phyloP scores from a whole-genome alignment of 208 protist genomes.

The Phytomonas sp. region DNA sequence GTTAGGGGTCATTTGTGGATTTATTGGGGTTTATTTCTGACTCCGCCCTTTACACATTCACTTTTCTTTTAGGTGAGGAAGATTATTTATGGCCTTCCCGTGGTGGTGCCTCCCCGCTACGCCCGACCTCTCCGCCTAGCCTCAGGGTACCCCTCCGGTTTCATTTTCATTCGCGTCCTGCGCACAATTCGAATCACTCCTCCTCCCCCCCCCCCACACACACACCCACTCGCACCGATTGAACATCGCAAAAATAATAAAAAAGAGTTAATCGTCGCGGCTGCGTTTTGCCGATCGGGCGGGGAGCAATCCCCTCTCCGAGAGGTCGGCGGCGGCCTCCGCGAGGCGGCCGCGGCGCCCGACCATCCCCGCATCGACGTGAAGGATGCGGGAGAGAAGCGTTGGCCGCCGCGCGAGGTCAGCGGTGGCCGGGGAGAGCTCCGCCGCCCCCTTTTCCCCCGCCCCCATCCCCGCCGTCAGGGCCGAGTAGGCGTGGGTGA shows the following conservation, averaged over 20 bases:
- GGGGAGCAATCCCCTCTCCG: conserved; percentile 5
- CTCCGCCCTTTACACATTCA: too few relatives aligned
- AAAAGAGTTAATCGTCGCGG: too few relatives aligned
- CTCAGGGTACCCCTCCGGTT: too few relatives aligned
- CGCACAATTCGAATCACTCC: too few relatives aligned
- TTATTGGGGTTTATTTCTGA: background rate
- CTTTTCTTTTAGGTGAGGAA: too few relatives aligned
- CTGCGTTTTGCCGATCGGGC: background rate
- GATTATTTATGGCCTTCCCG: background rate
- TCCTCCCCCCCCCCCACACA: too few relatives aligned
- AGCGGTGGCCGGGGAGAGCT: conserved; percentile 29
- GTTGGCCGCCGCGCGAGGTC: conserved; percentile 63
- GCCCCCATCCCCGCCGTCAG: conserved; percentile 37
- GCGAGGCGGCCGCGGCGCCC: conserved; percentile 21
- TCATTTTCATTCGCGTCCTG: too few relatives aligned
- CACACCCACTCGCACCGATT: too few relatives aligned
- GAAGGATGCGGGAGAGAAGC: conserved; percentile 73
- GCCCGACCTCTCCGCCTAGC: background rate
- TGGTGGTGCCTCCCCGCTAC: background rate
- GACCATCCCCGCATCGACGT: conserved; percentile 57
- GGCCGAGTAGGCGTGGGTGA: conserved; percentile 58
- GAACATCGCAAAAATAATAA: too few relatives aligned
- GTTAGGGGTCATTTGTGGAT: background rate
- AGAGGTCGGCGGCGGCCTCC: conserved; percentile 27
- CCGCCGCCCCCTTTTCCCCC: conserved; percentile 2